Evolutionary conservation across 75 land plant species (phyloP), one percentile per base, ranked within the genome.

Genomic region (Azolla pinnata): DNA sequence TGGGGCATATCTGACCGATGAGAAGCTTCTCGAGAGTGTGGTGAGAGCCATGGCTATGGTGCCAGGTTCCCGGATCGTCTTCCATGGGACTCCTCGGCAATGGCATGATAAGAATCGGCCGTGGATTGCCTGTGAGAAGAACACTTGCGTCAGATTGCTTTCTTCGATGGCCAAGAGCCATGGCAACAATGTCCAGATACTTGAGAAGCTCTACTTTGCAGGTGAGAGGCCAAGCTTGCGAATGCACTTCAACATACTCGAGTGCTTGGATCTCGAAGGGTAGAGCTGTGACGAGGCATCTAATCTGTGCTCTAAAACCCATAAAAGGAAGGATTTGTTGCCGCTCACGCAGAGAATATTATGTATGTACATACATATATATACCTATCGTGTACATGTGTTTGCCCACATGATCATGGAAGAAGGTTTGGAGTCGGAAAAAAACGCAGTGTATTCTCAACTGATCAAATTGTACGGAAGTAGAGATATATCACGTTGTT

Each of bases 51-150:
- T 20, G 14, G 40, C 48, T 4, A 59, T 70, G n/a, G 62, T 50
- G 17, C 17, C 30, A n/a, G 71, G 66, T 32, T 55, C 86, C 17
- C 78, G 69, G n/a, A 62, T 90, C 47, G 61, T 66, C 17, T 53
- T 87, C 44, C 97, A 91, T 60, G 97, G 97, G 9, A 91, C 97
- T 30, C 97, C 95, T n/a, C 75, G 97, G 33, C 97, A 91, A 63
- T 91, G 97, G 95, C 59, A 56, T 49, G 89, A 84, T 34, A 18
- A 17, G 2, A 46, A 61, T 19, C 80, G 97, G 24, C 72, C 59
- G 44, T 88, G 83, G 88, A 83, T 91, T 9, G 55, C 67, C 4
- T 28, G 58, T 27, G 97, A 91, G 42, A 91, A 91, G 47, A 77
- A 92, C 8, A 60, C 20, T 42, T 45, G 87, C 59, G 38, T 75